Evolutionary conservation across 768 basidiomycete species (phyloP), one percentile per base, ranked within the genome.

Genomic region (Kwoniella newhampshirensis): DNA sequence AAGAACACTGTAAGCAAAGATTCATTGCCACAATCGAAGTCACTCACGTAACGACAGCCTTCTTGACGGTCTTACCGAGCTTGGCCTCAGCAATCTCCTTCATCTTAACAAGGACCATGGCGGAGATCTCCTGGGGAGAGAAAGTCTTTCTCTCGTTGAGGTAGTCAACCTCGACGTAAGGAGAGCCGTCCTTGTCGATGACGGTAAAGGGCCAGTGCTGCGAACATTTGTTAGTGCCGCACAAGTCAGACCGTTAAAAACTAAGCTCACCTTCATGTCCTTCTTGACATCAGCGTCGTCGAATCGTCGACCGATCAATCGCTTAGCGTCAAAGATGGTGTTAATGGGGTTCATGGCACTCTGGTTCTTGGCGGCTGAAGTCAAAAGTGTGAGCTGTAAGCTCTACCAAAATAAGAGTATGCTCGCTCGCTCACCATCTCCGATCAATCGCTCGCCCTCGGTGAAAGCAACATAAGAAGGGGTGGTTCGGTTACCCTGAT

Each of bases 401-500:
- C 25, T 52, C 30, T 18, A 17, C 12, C 11, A 20, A n/a, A n/a
- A n/a, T n/a, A n/a, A n/a, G n/a, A n/a, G n/a, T n/a, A n/a, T n/a
- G n/a, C n/a, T n/a, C n/a, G n/a, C n/a, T n/a, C n/a, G 62, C 54
- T 56, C 93, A 73, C 91, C 91, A 85, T 98, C 93, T 77, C 96
- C 93, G 77, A 98, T 98, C 79, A 94, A 80, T 81, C 91, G 91
- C 82, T 96, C 93, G 76, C 91, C 89, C 47, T 86, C 77, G 66
- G 92, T 91, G 83, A 99, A 99, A 71, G 94, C 91, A 80, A 99
- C 96, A 80, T 99, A 99, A 74, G 94, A 99, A 43, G 94, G 94
- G 43, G 96, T 98, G 68, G 94, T 97, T 64, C 94, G 86, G 85
- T 97, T 96, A 71, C 94, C 94, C 87, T 98, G 78, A 73, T 76